phyloP scores from a whole-genome alignment of 176 grass and related monocot genomes.

The Pontederia paniculata region DNA sequence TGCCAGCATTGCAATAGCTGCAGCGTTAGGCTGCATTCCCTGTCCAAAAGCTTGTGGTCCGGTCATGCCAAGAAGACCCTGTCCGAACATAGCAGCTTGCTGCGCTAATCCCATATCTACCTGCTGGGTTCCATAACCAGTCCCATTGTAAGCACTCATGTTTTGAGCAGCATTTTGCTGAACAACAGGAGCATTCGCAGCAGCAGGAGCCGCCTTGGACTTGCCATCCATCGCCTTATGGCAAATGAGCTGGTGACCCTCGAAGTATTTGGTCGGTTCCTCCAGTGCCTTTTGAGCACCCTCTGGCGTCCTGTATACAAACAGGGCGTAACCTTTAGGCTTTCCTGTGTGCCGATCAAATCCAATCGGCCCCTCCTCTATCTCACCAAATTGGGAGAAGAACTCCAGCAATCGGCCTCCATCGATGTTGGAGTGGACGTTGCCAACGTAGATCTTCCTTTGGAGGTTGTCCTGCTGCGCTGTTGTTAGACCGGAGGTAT shows the following conservation, averaged over 20 bases:
- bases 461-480: constrained; percentile 52
- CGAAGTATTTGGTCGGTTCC: constrained; percentile 76
- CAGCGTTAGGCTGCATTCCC: constrained; percentile 61
- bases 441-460: constrained; percentile 94
- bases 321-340: constrained; percentile 88
- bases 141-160: constrained; percentile 32
- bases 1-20: constrained; percentile 85
- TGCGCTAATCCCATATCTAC: constrained; percentile 62
- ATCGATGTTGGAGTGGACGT: constrained; percentile 80
- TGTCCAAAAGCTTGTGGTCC: constrained; percentile 48
- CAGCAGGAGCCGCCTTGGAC: constrained; percentile 20
- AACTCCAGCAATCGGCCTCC: constrained; percentile 57
- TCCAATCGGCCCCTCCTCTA: constrained; percentile 84
- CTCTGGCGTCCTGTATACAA: constrained; percentile 71
- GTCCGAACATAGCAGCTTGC: constrained; percentile 43
- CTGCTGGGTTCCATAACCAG: constrained; percentile 11
- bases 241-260: constrained; percentile 66
- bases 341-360: constrained; percentile 92
- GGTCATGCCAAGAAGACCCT: constrained; percentile 21
- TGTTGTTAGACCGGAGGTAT: constrained; percentile 3
- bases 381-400: constrained; percentile 83
- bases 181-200: neutral
- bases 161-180: constrained; percentile 20
- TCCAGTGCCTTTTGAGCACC: constrained; percentile 68
- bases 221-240: constrained; percentile 86